Conservation (phyloP, 495 filamentous ascomycete species). For the Tuber melanosporum region DNA sequence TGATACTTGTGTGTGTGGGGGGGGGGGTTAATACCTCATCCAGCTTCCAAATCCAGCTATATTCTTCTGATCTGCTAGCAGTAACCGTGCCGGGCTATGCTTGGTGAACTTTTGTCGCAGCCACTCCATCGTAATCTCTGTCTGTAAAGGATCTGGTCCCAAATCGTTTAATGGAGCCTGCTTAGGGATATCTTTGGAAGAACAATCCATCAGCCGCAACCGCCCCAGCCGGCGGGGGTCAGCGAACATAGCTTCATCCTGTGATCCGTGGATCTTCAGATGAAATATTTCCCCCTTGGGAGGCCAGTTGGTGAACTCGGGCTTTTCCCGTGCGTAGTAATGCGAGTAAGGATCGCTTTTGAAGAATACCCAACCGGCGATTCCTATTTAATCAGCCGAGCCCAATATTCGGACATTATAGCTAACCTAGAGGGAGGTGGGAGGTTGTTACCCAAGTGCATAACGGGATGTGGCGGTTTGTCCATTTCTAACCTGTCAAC, state of each 20-base stretch:
- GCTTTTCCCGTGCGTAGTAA: constrained; percentile 61
- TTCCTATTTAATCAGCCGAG: constrained; percentile 17
- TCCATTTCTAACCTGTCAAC: constrained; percentile 47
- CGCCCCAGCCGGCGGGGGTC: constrained; percentile 70
- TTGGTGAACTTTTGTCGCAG: constrained; percentile 59
- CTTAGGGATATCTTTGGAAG: constrained; percentile 55
- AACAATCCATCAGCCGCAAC: constrained; percentile 69
- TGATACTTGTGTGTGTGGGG: not conserved
- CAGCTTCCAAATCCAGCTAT: constrained; percentile 94
- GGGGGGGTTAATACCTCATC: constrained; percentile 60
- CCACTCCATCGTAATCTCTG: constrained; percentile 66
- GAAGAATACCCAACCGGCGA: constrained; percentile 76
- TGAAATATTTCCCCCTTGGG: constrained; percentile 86
- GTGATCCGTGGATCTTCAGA: constrained; percentile 56
- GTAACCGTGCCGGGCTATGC: constrained; percentile 78
- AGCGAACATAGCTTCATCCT: constrained; percentile 72
- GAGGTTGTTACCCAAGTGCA: constrained; percentile 81
- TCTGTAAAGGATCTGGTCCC: constrained; percentile 82
- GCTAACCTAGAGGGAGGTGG: not conserved
- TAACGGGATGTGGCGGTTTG: constrained; percentile 70
- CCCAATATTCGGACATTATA: too few relatives aligned
- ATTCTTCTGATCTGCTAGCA: constrained; percentile 80
- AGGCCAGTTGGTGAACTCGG: constrained; percentile 64
- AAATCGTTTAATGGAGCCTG: constrained; percentile 72
- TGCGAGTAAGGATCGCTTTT: constrained; percentile 66